phyloP scores from a whole-genome alignment of 345 rosid genomes.

The Syzygium aqueum region DNA sequence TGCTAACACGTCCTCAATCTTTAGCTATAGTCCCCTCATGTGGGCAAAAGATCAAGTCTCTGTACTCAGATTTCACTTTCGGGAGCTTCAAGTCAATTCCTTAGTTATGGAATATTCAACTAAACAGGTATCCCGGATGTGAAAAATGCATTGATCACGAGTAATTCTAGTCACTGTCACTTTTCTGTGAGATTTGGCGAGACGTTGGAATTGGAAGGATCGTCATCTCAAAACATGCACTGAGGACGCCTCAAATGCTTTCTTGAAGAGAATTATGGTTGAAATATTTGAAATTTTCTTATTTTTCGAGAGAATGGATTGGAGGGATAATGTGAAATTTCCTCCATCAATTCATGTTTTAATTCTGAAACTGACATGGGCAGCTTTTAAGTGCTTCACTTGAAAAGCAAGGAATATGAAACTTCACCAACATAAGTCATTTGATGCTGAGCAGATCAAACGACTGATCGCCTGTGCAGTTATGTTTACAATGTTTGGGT shows the following conservation, averaged over 20 bases:
- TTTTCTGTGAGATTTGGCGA: too few species aligned
- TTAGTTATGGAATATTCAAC: neutral
- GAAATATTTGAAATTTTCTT: neutral
- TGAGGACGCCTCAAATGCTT: neutral
- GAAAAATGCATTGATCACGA: neutral
- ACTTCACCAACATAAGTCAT: neutral
- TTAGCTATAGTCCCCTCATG: neutral
- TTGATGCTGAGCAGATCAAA: neutral
- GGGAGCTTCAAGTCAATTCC: neutral
- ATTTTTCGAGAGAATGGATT: neutral
- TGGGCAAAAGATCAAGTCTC: neutral
- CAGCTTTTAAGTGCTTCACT: neutral
- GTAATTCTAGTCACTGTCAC: neutral
- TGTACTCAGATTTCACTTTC: neutral
- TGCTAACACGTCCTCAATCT: neutral
- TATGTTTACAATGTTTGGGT: neutral
- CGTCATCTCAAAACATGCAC: neutral
- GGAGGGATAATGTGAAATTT: neutral
- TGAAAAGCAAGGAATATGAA: neutral
- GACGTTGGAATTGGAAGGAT: neutral
- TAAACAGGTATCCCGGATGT: neutral
- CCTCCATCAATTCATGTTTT: neutral
- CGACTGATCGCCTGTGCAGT: neutral
- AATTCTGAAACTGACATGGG: neutral
- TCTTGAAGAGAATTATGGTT: neutral